Evolutionary conservation across 768 basidiomycete genomes (phyloP).

Genomic region (Gloeostereum incarnatum): DNA sequence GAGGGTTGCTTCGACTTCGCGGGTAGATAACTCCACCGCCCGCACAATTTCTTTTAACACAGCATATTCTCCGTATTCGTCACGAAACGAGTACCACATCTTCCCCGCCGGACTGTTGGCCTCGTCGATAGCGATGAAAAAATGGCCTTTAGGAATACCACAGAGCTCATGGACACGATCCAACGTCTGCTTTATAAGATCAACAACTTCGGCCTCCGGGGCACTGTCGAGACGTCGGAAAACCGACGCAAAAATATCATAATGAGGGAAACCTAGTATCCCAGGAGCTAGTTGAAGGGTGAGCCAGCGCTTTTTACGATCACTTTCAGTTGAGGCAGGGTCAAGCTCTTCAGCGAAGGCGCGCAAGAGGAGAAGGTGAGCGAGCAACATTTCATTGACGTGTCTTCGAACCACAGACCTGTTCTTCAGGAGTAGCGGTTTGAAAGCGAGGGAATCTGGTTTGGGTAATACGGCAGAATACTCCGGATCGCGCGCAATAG

Average conservation of each 20-base stretch:
- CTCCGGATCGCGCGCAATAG: no score
- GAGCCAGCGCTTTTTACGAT: neutral
- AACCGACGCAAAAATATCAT: neutral
- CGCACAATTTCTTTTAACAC: constrained; percentile 2
- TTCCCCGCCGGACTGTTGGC: neutral
- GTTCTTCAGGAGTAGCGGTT: no score
- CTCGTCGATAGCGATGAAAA: constrained; percentile 1
- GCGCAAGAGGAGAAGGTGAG: neutral
- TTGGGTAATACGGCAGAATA: no score
- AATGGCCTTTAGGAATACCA: neutral
- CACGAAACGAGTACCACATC: no score
- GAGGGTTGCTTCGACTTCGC: neutral
- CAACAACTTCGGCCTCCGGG: neutral
- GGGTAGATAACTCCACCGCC: neutral
- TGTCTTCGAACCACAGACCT: no score
- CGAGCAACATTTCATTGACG: neutral
- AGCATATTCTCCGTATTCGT: neutral
- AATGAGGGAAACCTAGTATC: neutral
- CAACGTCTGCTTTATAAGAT: neutral
- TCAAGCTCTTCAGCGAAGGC: neutral
- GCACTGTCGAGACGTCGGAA: neutral
- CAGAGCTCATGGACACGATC: neutral
- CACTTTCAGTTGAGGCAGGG: neutral
- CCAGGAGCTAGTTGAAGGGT: neutral
- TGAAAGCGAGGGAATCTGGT: no score